Conservation (phyloP, 2,329 filamentous ascomycete species). For the Aspergillus glaucus region DNA sequence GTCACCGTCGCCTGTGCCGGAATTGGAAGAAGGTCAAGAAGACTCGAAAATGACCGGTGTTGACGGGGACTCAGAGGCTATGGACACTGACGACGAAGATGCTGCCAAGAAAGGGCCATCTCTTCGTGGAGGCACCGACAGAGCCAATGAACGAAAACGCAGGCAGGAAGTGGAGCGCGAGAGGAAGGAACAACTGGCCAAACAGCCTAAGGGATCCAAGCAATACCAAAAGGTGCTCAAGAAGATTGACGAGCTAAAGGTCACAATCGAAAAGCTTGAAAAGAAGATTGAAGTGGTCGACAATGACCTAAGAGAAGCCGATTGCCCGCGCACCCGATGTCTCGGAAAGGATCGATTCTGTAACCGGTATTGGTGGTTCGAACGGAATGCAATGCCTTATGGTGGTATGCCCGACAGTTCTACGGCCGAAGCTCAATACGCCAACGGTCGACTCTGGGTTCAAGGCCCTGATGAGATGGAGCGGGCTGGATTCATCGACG, state of each 20-base stretch:
- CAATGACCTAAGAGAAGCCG: constrained; percentile 86
- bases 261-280: constrained; percentile 72
- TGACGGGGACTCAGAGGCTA: constrained; percentile 58
- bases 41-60: constrained; percentile 35
- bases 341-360: constrained; percentile 94
- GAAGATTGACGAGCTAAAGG: constrained; percentile 83
- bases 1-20: constrained; percentile 38
- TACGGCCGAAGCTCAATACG: constrained; percentile 78
- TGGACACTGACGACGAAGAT: constrained; percentile 66
- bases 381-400: constrained; percentile 96
- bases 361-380: constrained; percentile 99
- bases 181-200: constrained; percentile 59
- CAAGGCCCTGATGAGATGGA: constrained; percentile 91
- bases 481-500: constrained; percentile 76
- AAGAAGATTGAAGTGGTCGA: constrained; percentile 79
- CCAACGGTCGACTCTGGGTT: constrained; percentile 92
- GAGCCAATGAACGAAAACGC: constrained; percentile 68
- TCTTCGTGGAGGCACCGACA: constrained; percentile 58
- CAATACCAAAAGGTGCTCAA: constrained; percentile 82
- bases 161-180: constrained; percentile 67
- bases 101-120: constrained; percentile 49
- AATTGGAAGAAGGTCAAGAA: constrained; percentile 34
- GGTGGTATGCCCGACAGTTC: constrained; percentile 81
- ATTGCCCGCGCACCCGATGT: constrained; percentile 82
- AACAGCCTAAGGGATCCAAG: constrained; percentile 72